phyloP scores from a whole-genome alignment of 768 basidiomycete genomes.

The Coprinopsis cinerea region DNA sequence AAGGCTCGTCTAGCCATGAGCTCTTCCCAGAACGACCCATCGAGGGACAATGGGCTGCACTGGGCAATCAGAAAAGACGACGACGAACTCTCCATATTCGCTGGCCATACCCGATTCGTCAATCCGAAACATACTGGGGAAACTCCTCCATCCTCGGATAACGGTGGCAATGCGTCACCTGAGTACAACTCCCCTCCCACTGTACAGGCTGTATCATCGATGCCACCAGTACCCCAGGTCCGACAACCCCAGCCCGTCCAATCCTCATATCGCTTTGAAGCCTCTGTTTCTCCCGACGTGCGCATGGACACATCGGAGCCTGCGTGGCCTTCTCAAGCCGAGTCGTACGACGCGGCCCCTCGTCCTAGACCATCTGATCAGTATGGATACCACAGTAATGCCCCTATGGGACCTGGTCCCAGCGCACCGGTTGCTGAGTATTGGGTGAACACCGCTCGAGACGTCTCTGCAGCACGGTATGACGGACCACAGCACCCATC shows the following conservation, averaged over 20 bases:
- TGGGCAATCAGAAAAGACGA: constrained; percentile 49
- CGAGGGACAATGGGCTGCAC: constrained; percentile 29
- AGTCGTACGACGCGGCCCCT: too few species aligned
- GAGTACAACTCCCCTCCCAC: not conserved
- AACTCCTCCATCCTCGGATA: not conserved
- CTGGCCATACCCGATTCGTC: constrained; percentile 60
- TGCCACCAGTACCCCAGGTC: not conserved
- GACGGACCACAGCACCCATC: too few species aligned
- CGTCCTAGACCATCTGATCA: too few species aligned
- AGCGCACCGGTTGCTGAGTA: too few species aligned
- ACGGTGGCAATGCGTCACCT: not conserved
- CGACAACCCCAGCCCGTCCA: not conserved
- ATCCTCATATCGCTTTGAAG: not conserved
- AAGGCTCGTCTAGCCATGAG: constrained; percentile 59
- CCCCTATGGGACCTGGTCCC: too few species aligned
- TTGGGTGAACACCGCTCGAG: too few species aligned
- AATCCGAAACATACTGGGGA: constrained; percentile 30
- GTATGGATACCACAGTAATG: too few species aligned
- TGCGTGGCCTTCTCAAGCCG: too few species aligned
- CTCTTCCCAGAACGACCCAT: constrained; percentile 32
- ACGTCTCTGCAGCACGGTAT: too few species aligned
- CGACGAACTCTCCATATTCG: constrained; percentile 66
- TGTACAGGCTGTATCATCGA: not conserved
- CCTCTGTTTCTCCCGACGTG: not conserved
- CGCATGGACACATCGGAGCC: not conserved